Evolutionary conservation across 148 eudicot genomes (phyloP), one percentile per base, ranked within the genome.

Genomic region (Simmondsia chinensis): DNA sequence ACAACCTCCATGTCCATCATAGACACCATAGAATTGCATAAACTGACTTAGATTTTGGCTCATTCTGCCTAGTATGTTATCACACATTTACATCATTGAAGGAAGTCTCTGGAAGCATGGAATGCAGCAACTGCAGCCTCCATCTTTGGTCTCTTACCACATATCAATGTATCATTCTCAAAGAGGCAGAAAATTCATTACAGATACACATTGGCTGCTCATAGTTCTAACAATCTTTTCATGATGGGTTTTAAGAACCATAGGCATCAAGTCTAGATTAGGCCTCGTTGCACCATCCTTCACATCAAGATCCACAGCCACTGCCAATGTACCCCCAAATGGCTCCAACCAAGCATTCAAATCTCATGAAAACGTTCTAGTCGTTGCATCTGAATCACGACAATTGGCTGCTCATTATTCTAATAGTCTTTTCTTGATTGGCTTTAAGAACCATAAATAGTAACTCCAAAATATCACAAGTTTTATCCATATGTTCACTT

Each of bases 1-100:
- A 61, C 63, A 61, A 26, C 82, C 82, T 15, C 82, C 82, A 39
- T 72, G 82, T 10, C 82, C 82, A 58, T 76, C 82, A 57, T 76
- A 76, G 53, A 76, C 82, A 37, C 78, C 72, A 50, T 68, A 72
- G 35, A 76, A 68, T 43, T 68, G 63, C 21, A 47, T 56, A 22
- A 45, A 34, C 33, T 76, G 69, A 39, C 50, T 54, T 34, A 58
- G 39, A 39, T 48, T 42, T 20, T 61, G 66, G 39, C 61, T 42
- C 7, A 56, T 39, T 45, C 64, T 68, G 43, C 64, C 65, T 35
- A 60, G 44, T 11, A 37, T 37, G 33, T 46, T 54, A 29, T 37
- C 60, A 37, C 46, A 55, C 64, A 46, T 46, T 30, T 68, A 39
- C 69, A 76, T 31, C 30, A 68, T 70, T 19, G 66, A 41, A 50